These are phyloP conservation scores for Suillus luteus DNA, from an alignment of 768 basidiomycete species.

Conservation along the genomic window DNA sequence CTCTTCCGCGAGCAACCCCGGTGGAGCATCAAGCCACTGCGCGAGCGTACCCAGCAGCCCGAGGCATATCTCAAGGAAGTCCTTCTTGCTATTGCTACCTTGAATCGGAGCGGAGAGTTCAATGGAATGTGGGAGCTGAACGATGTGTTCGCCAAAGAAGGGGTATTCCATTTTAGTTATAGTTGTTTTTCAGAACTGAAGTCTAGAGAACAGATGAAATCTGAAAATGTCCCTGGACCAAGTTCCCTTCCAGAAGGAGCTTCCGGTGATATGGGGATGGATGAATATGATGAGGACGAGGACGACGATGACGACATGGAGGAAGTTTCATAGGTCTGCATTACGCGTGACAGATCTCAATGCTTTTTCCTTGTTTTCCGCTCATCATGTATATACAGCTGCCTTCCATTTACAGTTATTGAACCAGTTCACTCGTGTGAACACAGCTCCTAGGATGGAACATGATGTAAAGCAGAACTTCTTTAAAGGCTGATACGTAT, in stretches of 20 bases:
- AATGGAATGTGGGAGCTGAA: conserved; percentile 82
- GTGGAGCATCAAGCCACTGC: conserved; percentile 78
- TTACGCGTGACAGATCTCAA: conserved; percentile 8
- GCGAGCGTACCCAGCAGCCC: conserved; percentile 83
- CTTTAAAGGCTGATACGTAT: background rate
- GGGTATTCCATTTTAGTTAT: conserved; percentile 40
- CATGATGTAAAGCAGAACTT: background rate
- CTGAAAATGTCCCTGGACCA: conserved; percentile 45
- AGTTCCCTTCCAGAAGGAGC: conserved; percentile 26
- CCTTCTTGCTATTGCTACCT: conserved; percentile 69
- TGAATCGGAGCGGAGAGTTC: conserved; percentile 79
- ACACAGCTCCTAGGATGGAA: background rate
- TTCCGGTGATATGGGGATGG: conserved; percentile 30
- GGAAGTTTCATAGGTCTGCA: conserved; percentile 54
- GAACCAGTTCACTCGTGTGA: background rate
- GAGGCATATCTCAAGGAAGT: conserved; percentile 87
- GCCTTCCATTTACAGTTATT: background rate
- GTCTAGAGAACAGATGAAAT: conserved; percentile 40
- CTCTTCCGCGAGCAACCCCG: conserved; percentile 78
- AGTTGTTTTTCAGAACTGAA: conserved; percentile 12
- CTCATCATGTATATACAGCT: conserved; percentile 12
- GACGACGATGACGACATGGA: conserved; percentile 68
- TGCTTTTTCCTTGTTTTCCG: background rate
- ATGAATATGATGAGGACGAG: conserved; percentile 49
- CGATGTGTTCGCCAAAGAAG: conserved; percentile 67